These are phyloP conservation scores for Sphagnurus paluster DNA, from an alignment of 1,284 basidiomycete genomes.

Conservation along the genomic window DNA sequence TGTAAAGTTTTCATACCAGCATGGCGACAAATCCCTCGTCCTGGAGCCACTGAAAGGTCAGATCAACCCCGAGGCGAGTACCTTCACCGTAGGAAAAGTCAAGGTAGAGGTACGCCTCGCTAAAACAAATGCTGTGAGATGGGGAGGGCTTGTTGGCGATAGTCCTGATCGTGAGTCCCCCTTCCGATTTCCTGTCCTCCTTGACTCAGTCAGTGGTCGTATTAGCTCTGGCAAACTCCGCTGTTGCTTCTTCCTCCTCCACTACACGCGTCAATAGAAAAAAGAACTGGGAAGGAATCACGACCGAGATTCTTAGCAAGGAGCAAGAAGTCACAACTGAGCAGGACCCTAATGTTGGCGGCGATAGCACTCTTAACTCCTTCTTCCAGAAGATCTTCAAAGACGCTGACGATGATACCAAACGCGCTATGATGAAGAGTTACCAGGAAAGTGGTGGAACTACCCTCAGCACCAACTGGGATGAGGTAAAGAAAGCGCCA, in stretches of 20 bases:
- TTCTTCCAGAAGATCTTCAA: constrained; percentile 87
- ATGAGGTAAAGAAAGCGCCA: constrained; percentile 70
- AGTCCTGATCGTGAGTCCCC: constrained; percentile 64
- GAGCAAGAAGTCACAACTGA: constrained; percentile 65
- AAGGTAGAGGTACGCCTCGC: constrained; percentile 78
- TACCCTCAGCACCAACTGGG: constrained; percentile 92
- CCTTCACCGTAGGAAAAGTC: constrained; percentile 74
- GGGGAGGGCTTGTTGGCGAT: constrained; percentile 77
- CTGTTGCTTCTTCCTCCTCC: constrained; percentile 33
- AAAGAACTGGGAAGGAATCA: constrained; percentile 86
- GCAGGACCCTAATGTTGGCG: constrained; percentile 83
- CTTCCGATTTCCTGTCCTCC: constrained; percentile 8
- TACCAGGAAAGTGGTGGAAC: constrained; percentile 91
- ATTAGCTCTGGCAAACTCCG: constrained; percentile 28
- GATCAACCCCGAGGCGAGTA: constrained; percentile 66
- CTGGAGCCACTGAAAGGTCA: constrained; percentile 81
- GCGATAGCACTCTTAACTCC: constrained; percentile 72
- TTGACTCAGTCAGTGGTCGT: constrained; percentile 9
- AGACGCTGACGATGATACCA: constrained; percentile 87
- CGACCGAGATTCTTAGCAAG: constrained; percentile 57
- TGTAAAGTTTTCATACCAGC: constrained; percentile 54
- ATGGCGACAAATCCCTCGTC: constrained; percentile 62
- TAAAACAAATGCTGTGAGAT: constrained; percentile 67
- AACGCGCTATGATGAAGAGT: constrained; percentile 94
- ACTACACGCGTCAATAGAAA: constrained; percentile 37